phyloP scores from a whole-genome alignment of 2,329 filamentous ascomycete species.

The Orbilia ellipsospora region DNA sequence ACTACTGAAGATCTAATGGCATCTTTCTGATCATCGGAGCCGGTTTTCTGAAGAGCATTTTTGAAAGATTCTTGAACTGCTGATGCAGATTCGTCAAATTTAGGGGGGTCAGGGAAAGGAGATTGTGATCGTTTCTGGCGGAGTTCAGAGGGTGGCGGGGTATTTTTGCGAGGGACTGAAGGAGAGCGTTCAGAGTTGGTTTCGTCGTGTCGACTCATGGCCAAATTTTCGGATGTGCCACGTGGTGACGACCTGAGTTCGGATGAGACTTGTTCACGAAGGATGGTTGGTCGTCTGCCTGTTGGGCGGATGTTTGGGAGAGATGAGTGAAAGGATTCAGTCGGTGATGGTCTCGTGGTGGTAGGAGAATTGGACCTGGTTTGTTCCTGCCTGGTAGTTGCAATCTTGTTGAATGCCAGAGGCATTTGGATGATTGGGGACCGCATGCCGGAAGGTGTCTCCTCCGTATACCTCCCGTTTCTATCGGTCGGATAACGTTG shows the following conservation, averaged over 20 bases:
- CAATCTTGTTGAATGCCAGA: constrained; percentile 55
- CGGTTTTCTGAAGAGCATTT: constrained; percentile 27
- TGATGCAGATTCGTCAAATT: constrained; percentile 30
- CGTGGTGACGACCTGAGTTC: constrained; percentile 36
- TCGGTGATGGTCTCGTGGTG: constrained; percentile 39
- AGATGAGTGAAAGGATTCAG: constrained; percentile 44
- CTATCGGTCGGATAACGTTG: constrained; percentile 49
- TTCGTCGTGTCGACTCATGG: constrained; percentile 41
- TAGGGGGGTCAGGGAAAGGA: constrained; percentile 14
- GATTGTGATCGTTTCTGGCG: constrained; percentile 41
- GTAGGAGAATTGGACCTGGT: constrained; percentile 50
- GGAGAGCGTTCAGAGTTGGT: constrained; percentile 19
- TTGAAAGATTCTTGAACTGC: constrained; percentile 32
- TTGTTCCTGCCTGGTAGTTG: constrained; percentile 50
- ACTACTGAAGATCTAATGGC: constrained; percentile 45
- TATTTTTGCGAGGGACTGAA: constrained; percentile 30
- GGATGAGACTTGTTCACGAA: constrained; percentile 45
- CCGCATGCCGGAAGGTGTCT: constrained; percentile 38
- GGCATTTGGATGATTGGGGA: constrained; percentile 55
- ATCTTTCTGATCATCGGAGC: constrained; percentile 20
- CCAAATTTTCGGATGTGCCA: constrained; percentile 38
- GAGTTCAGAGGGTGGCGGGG: constrained; percentile 32
- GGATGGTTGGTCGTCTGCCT: constrained; percentile 49
- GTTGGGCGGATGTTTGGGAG: constrained; percentile 43
- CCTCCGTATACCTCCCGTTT: constrained; percentile 48